Evolutionary conservation across 1,284 basidiomycete species (phyloP).

Genomic region (Caloboletus inedulis): DNA sequence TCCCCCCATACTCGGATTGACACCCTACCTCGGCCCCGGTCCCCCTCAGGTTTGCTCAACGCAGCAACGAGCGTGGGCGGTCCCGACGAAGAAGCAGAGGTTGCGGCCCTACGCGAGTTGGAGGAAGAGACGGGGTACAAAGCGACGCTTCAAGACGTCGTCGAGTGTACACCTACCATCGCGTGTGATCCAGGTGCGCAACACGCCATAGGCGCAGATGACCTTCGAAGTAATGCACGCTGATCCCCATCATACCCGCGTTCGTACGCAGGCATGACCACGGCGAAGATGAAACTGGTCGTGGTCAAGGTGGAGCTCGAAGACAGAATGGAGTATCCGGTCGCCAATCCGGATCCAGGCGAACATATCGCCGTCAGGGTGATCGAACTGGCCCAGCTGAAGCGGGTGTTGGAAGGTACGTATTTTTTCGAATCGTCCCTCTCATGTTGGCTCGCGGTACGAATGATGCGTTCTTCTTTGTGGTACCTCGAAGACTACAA

Average conservation of each 20-base stretch:
- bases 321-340: constrained; percentile 56
- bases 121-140: constrained; percentile 89
- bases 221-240: background rate
- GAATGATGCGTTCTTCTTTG: constrained; percentile 1
- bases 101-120: constrained; percentile 81
- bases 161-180: constrained; percentile 66
- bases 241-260: background rate
- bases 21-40: background rate
- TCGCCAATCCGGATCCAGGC: constrained; percentile 71
- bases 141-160: constrained; percentile 48
- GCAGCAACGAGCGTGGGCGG: constrained; percentile 38
- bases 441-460: background rate
- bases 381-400: constrained; percentile 65
- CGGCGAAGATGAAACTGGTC: constrained; percentile 78
- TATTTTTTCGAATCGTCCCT: background rate
- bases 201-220: background rate
- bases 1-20: background rate
- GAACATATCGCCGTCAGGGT: constrained; percentile 78
- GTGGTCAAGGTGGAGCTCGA: constrained; percentile 60
- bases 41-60: constrained; percentile 71
- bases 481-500: constrained; percentile 54
- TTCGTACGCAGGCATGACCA: constrained; percentile 68
- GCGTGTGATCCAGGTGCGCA: constrained; percentile 66
- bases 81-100: constrained; percentile 62
- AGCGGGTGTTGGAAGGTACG: constrained; percentile 63